Conservation (phyloP, 345 rosid genomes). For the Melastoma malabathricum region DNA sequence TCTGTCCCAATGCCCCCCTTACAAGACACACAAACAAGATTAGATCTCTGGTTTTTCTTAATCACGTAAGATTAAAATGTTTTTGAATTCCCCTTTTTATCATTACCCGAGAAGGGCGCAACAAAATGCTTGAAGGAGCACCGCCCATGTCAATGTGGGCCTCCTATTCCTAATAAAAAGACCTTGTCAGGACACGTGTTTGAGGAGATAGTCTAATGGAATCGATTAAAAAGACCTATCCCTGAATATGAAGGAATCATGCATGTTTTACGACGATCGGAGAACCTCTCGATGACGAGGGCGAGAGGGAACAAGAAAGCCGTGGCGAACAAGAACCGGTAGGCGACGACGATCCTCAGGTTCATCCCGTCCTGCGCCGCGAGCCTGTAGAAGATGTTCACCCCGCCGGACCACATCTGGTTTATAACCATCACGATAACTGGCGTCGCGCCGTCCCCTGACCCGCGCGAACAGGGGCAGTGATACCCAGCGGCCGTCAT, state of each 20-base stretch:
- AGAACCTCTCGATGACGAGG: conserved; percentile 16
- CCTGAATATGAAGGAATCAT: no score
- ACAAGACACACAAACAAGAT: neutral
- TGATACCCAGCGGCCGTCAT: no score
- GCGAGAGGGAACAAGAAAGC: conserved; percentile 19
- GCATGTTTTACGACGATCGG: no score
- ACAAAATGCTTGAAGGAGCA: conserved; percentile 31
- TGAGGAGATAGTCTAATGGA: no score
- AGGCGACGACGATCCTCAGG: conserved; percentile 13
- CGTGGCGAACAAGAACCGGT: conserved; percentile 17
- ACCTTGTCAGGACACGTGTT: no score
- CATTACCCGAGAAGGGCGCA: conserved; percentile 43
- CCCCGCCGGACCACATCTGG: conserved; percentile 11
- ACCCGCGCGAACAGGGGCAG: neutral
- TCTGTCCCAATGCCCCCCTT: conserved; percentile 24
- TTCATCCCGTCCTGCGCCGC: conserved; percentile 17
- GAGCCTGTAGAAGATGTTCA: conserved; percentile 12
- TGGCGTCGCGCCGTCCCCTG: conserved; percentile 9
- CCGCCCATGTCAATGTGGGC: conserved; percentile 33
- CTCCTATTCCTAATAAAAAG: conserved; percentile 24
- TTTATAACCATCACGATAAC: conserved; percentile 15
- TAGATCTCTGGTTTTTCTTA: neutral
- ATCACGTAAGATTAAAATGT: conserved; percentile 1
- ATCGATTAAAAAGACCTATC: no score
- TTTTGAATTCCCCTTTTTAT: no score